Evolutionary conservation across 208 protist genomes (phyloP).

Genomic region (Wallacemonas sp.): DNA sequence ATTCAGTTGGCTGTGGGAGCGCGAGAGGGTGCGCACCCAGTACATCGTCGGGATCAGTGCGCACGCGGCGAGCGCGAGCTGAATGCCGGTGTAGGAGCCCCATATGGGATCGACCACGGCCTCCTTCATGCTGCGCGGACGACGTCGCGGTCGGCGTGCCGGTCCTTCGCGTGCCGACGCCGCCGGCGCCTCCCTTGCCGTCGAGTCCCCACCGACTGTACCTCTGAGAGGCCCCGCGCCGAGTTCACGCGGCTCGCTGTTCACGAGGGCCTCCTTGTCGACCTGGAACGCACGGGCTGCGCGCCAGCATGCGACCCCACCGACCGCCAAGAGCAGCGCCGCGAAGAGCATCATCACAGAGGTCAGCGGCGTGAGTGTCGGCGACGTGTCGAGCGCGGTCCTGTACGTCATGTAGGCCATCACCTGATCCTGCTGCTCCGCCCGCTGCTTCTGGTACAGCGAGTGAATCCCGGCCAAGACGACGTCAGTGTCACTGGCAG

Average conservation of each 20-base stretch:
- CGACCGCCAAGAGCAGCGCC: conserved; percentile 23
- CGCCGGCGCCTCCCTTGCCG: not conserved
- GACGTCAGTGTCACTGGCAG: not conserved
- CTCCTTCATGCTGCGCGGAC: conserved; percentile 10
- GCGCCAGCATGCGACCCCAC: conserved; percentile 30
- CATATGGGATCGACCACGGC: conserved; percentile 8
- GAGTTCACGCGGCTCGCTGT: conserved; percentile 4
- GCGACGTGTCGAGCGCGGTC: conserved; percentile 20
- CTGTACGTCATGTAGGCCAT: conserved; percentile 15
- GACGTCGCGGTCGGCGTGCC: not conserved
- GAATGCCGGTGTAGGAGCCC: conserved; percentile 9
- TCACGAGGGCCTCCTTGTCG: conserved; percentile 14
- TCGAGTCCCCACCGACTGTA: not conserved
- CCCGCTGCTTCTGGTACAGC: conserved; percentile 14
- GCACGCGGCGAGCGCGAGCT: conserved; percentile 7
- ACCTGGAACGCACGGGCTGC: conserved; percentile 29
- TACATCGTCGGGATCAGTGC: conserved; percentile 9
- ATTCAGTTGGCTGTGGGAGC: conserved; percentile 19
- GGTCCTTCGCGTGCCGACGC: not conserved
- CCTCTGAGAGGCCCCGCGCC: not conserved
- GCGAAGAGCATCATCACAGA: conserved; percentile 26
- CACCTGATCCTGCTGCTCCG: conserved; percentile 5
- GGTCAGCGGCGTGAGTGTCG: conserved; percentile 5
- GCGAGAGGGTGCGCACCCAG: conserved; percentile 12
- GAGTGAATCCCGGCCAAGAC: not conserved